A percentile compares a stretch with the other conserved stretches of the same genome.
Evolutionary conservation across 164 flowering plant genomes (phyloP).

Genomic region (Kalanchoe fedtschenkoi): DNA sequence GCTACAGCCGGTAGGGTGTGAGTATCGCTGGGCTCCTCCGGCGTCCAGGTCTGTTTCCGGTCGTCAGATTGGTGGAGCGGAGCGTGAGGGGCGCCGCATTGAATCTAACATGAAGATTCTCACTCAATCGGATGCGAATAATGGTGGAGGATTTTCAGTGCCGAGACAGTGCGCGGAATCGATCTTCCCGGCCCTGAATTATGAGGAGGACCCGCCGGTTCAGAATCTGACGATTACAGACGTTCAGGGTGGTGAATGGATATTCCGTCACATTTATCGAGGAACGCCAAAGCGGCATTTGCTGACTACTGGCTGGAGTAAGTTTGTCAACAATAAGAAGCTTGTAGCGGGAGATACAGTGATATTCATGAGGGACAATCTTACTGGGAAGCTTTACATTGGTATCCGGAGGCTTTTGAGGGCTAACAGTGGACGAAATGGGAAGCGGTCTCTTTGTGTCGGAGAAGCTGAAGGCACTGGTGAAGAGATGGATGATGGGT

Average conservation of each 20-base stretch:
- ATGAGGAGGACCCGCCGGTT: slow-evolving; percentile 51
- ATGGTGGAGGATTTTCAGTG: slow-evolving; percentile 88
- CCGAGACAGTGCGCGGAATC: slow-evolving; percentile 74
- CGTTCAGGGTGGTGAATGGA: slow-evolving; percentile 41
- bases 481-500: slow-evolving; percentile 15
- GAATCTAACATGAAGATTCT: slow-evolving; percentile 47
- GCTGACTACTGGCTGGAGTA: slow-evolving; percentile 87
- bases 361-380: slow-evolving; percentile 43
- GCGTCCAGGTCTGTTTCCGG: not conserved
- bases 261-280: slow-evolving; percentile 45
- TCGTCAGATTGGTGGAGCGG: not conserved
- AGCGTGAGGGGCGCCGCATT: slow-evolving; percentile 9
- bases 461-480: slow-evolving; percentile 19
- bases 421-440: not conserved
- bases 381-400: slow-evolving; percentile 27
- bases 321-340: slow-evolving; percentile 67
- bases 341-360: slow-evolving; percentile 69
- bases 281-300: slow-evolving; percentile 80
- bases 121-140: slow-evolving; percentile 75
- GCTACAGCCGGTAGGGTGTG: slow-evolving; percentile 21
- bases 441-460: slow-evolving; percentile 10
- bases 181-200: slow-evolving; percentile 54
- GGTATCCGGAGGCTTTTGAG: slow-evolving; percentile 34
- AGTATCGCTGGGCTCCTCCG: not conserved
- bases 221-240: slow-evolving; percentile 48